Conservation (phyloP, 352 stramenopile genomes). For the Albugo laibachii region DNA sequence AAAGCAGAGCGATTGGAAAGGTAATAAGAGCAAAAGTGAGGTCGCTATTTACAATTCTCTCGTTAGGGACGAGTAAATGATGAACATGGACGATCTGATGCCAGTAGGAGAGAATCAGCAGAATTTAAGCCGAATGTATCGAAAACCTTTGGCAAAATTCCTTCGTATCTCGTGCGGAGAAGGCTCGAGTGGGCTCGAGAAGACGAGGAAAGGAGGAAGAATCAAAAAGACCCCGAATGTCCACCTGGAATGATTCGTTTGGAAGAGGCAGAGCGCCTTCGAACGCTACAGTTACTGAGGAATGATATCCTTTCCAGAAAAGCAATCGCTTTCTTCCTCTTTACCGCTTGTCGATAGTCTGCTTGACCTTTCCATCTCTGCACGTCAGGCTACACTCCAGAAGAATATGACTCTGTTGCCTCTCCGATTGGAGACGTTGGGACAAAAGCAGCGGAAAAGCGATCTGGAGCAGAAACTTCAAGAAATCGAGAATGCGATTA, state of each 20-base stretch:
- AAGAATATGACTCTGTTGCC: slow-evolving; percentile 54
- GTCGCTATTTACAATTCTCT: no score
- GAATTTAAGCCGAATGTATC: no score
- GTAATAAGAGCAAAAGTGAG: no score
- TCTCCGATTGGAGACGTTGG: slow-evolving; percentile 68
- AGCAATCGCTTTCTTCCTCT: neutral
- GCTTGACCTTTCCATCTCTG: neutral
- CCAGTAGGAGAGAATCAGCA: no score
- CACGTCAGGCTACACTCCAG: slow-evolving; percentile 23
- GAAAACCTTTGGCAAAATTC: neutral
- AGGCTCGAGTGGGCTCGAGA: slow-evolving; percentile 43
- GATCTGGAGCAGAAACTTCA: slow-evolving; percentile 62
- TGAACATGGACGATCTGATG: no score
- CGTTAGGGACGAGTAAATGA: no score
- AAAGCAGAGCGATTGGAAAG: no score
- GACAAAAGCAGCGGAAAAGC: slow-evolving; percentile 60
- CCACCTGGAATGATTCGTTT: slow-evolving; percentile 72
- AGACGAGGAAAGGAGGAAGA: slow-evolving; percentile 51
- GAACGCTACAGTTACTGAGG: slow-evolving; percentile 39
- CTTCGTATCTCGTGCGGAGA: neutral
- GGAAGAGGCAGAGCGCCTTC: slow-evolving; percentile 54
- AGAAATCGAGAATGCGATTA: slow-evolving; percentile 82
- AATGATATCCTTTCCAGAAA: slow-evolving; percentile 14
- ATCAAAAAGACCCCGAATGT: slow-evolving; percentile 65
- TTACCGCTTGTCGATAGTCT: neutral